Conservation (phyloP, 1,284 basidiomycete species). For the Ganoderma sp. region DNA sequence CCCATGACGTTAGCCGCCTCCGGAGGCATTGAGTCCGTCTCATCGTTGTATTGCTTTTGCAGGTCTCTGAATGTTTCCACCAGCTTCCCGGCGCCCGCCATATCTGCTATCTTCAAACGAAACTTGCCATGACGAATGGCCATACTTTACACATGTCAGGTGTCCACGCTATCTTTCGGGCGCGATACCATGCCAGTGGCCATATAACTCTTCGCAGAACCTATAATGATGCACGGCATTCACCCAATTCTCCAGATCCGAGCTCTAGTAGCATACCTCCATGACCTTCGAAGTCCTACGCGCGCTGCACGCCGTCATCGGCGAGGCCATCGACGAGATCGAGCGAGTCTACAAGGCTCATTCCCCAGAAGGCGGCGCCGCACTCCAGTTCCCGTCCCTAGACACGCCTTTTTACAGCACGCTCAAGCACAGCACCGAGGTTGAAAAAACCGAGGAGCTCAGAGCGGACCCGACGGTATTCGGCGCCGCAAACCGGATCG, state of each 20-base stretch:
- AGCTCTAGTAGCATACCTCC: too few relatives aligned
- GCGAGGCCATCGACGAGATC: conserved; percentile 63
- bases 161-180: not conserved
- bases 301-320: conserved; percentile 68
- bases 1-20: not conserved
- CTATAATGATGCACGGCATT: not conserved
- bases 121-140: too few relatives aligned
- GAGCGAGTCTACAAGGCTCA: conserved; percentile 9
- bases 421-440: conserved; percentile 33
- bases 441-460: conserved; percentile 51
- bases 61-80: not conserved
- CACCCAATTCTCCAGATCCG: not conserved
- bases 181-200: not conserved
- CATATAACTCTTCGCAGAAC: not conserved
- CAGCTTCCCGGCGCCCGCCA: not conserved
- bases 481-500: conserved; percentile 62
- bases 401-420: conserved; percentile 53
- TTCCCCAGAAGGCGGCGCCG: not conserved
- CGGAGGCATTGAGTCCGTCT: not conserved
- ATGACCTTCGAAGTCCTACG: conserved; percentile 66
- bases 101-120: not conserved
- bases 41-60: not conserved
- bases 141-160: too few relatives aligned
- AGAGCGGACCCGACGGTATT: conserved; percentile 60
- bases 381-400: conserved; percentile 65